These are phyloP conservation scores for Lichenothelia convexa DNA, from an alignment of 495 filamentous ascomycete species.

Conservation along the genomic window DNA sequence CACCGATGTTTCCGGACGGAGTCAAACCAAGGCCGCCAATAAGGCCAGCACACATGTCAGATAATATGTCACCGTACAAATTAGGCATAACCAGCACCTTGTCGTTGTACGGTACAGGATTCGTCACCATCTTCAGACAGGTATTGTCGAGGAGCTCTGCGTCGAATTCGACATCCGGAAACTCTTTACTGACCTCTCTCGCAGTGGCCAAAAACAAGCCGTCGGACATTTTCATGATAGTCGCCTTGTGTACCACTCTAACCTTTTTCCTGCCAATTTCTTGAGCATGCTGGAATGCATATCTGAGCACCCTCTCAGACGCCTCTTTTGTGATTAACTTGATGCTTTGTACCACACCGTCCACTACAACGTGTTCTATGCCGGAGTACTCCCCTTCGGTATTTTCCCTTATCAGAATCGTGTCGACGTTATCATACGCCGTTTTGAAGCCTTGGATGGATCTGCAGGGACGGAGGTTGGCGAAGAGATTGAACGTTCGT, in stretches of 20 bases:
- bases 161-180: slow-evolving; percentile 85
- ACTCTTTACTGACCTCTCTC: slow-evolving; percentile 73
- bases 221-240: slow-evolving; percentile 99
- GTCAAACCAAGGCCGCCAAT: slow-evolving; percentile 95
- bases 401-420: slow-evolving; percentile 96
- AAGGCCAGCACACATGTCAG: slow-evolving; percentile 96
- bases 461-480: slow-evolving; percentile 93
- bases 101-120: slow-evolving; percentile 90
- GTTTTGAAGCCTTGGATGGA: slow-evolving; percentile 96
- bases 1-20: slow-evolving; percentile 94
- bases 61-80: slow-evolving; percentile 97
- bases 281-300: slow-evolving; percentile 93
- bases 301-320: slow-evolving; percentile 82
- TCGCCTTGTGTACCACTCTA: slow-evolving; percentile 94
- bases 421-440: slow-evolving; percentile 94
- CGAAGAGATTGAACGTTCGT: slow-evolving; percentile 98
- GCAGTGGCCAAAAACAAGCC: slow-evolving; percentile 88
- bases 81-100: slow-evolving; percentile 99
- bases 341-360: slow-evolving; percentile 96
- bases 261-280: slow-evolving; percentile 87
- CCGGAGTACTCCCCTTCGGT: slow-evolving; percentile 99
- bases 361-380: slow-evolving; percentile 95
- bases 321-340: slow-evolving; percentile 94
- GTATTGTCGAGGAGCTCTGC: slow-evolving; percentile 96
- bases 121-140: slow-evolving; percentile 92